Evolutionary conservation across 345 rosid species (phyloP), one percentile per base, ranked within the genome.

Genomic region (Capsella bursapastoris): DNA sequence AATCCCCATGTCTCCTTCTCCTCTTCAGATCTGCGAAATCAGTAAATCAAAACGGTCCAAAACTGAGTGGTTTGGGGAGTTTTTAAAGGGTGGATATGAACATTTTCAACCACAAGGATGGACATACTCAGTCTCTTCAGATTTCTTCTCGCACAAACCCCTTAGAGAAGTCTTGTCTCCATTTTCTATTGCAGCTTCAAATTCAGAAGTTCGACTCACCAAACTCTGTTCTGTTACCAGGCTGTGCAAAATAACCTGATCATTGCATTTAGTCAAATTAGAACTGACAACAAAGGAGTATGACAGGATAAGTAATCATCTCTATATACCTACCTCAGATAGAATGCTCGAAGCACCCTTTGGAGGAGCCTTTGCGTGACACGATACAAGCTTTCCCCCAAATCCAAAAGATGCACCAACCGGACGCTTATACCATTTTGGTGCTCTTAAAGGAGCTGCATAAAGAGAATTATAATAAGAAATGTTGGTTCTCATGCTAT

Each of bases 311-410:
- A 45, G 38, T 58, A 15, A 49, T 15, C 70, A 66, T 64, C 38
- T 25, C 25, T 37, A 64, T 37, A 66, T 65, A 69, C 43, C 68
- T 79, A 96, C 98, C 90, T 92, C 97, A 11, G 99, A 90, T 55
- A 71, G 60, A 81, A 53, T 69, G 60, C 58, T 73, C 35, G 75
- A 72, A 58, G 79, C 66, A 77, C 86, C 81, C 74, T 80, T 82
- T 52, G 73, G 34, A 63, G 88, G 75, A 76, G 83, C 45, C 78
- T 38, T 78, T 4, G 94, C 80, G 48, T 73, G 83, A 85, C 89
- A 96, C 1, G 98, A 89, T 56, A 92, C 89, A 80, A 96, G 89
- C 87, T 92, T 90, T 77, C 99, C 99, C 55, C 98, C 98, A 85
- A 96, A 92, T 61, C 97, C 98, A 89, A 90, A 96, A 67, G 98